Evolutionary conservation across 202 grass and related monocot species (phyloP).

Genomic region (Carex arenaria): DNA sequence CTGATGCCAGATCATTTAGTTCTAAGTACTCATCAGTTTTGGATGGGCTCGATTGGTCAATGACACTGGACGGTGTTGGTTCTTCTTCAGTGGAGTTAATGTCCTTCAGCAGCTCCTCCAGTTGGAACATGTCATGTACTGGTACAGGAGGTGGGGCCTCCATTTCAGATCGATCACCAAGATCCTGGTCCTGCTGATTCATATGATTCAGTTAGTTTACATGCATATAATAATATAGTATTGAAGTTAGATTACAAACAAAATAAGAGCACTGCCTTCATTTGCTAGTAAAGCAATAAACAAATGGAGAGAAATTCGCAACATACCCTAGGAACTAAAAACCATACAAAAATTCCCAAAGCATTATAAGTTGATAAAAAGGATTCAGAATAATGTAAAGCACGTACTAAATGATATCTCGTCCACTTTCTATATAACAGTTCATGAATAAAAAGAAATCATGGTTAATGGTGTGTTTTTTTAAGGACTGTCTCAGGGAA

Average conservation of each 20-base stretch:
- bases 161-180: neutral
- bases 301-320: constrained; percentile 16
- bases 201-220: neutral
- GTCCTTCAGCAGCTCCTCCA: constrained; percentile 26
- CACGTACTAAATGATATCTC: constrained; percentile 25
- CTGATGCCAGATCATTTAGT: constrained; percentile 64
- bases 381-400: constrained; percentile 28
- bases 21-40: constrained; percentile 69
- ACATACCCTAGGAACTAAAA: constrained; percentile 21
- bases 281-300: neutral
- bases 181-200: neutral
- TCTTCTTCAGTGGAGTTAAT: constrained; percentile 23
- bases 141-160: constrained; percentile 38
- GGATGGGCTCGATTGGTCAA: constrained; percentile 35
- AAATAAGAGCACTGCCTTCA: neutral
- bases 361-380: neutral
- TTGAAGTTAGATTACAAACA: neutral
- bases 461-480: neutral
- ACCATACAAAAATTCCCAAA: neutral
- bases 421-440: constrained; percentile 35
- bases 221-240: neutral
- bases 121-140: constrained; percentile 40
- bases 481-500: too few species aligned
- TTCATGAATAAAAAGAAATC: constrained; percentile 11
- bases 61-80: constrained; percentile 23